Base-by-base conservation (phyloP, 2,329 filamentous ascomycete genomes). In the Fusarium cicatricum region DNA sequence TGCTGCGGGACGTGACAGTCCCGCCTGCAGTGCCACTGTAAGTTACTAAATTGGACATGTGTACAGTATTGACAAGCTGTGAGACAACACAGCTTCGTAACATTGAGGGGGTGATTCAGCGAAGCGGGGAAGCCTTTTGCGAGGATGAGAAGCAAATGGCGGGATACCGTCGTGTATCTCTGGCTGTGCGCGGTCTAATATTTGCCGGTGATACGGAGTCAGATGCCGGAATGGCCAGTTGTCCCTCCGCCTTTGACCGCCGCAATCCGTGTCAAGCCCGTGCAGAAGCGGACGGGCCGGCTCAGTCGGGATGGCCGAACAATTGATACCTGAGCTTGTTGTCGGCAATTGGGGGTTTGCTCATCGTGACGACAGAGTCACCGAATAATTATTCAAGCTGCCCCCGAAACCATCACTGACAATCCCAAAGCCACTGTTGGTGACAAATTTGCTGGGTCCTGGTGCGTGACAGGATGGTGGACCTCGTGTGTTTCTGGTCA, bases 41-140 rank as follows among this genome's bases (percentile, higher is more conserved):
- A 44, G 47, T 58, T 21, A 26, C 9, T 26, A 10, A 3, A 26
- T 26, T 6, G n/a, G n/a, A n/a, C n/a, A n/a, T n/a, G n/a, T n/a
- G n/a, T n/a, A n/a, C n/a, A n/a, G n/a, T 21, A 53, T 52, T 43
- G 33, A 42, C 21, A 45, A 38, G 36, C 52, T 45, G 51, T 47
- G 37, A 50, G 43, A 59, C 55, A 28, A 38, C 32, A 59, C 55
- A 28, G 42, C 32, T 41, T 52, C 31, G 40, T 55, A 39, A 52
- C 9, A 23, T 62, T 58, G 53, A 62, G 47, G 55, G n/a, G 48
- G 58, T 61, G 50, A 50, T 65, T 52, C 56, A 40, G 42, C 37
- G 57, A 59, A 59, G 63, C 61, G 61, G 59, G 60, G 63, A 54
- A 44, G 52, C 39, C 55, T 60, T 32, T 15, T 50, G 23, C 40